These are phyloP conservation scores for Brassica balearica DNA, from an alignment of 441 rosid species.

Conservation along the genomic window DNA sequence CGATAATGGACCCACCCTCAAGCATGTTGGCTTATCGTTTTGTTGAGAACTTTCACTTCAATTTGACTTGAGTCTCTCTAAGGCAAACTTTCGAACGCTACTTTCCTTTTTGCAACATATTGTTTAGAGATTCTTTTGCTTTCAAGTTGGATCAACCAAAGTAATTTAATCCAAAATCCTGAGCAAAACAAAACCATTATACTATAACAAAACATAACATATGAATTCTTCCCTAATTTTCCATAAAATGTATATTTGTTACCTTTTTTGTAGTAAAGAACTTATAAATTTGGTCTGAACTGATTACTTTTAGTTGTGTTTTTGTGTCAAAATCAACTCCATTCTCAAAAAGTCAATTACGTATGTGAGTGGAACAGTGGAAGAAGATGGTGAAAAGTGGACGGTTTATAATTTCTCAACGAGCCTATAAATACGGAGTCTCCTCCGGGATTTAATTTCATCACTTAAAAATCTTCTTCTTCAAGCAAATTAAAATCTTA, in stretches of 20 bases:
- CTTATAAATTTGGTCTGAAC: background rate
- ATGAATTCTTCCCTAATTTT: too few relatives aligned
- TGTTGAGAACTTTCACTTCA: conserved; percentile 24
- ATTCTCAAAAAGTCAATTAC: background rate
- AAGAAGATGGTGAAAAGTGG: conserved; percentile 35
- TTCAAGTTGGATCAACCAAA: conserved; percentile 21
- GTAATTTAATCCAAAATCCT: conserved; percentile 3
- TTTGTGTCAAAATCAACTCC: background rate
- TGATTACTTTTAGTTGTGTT: background rate
- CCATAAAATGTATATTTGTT: background rate
- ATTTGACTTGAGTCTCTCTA: conserved; percentile 11
- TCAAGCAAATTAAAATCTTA: conserved; percentile 2
- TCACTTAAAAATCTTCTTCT: background rate
- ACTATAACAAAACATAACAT: background rate
- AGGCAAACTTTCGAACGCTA: conserved; percentile 23
- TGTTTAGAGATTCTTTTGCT: background rate
- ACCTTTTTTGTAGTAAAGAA: background rate
- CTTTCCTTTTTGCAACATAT: conserved; percentile 13
- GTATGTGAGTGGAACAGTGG: conserved; percentile 5
- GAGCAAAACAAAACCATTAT: background rate
- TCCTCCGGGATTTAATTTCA: conserved; percentile 1
- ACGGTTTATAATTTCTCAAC: conserved; percentile 20
- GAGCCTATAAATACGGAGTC: conserved; percentile 21
- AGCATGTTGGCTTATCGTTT: conserved; percentile 24
- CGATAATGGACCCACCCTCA: conserved; percentile 40